Base-by-base conservation (phyloP, 768 basidiomycete genomes). In the Hortiboletus campestris region DNA sequence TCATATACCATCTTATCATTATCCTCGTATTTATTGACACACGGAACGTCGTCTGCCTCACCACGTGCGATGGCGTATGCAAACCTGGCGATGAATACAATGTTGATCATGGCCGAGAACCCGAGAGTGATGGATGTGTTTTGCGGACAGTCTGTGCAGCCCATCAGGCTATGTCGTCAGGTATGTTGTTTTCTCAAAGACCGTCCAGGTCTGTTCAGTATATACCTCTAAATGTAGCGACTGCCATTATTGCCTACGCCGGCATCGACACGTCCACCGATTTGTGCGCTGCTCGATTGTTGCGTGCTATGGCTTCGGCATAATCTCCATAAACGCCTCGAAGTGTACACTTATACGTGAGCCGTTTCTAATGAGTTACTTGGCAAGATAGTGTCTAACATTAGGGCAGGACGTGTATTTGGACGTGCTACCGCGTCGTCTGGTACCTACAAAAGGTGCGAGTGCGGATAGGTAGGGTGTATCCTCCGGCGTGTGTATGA, bases 251-350 rank as follows among this genome's bases (percentile, higher is more conserved):
- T 88, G 39, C 78, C 84, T 1, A 51, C 67, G 12, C 63, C 75
- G 9, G 63, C 67, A 1, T 51, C 74, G 6, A 70, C 74, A 10
- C 73, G 78, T 47, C 74, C 83, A 1, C 78, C 79, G 2, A 57
- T 85, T 25, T 84, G 83, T 60, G 80, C 84, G 4, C 52, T 88
- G 22, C 63, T 89, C n/a, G 86, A 89, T 65, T 86, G 83, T 53
- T 85, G 83, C 60, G 75, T 85, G 7, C 73, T 89, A 14, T 89
- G 85, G 85, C 67, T 88, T 28, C 81, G 84, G 17, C 86, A 89
- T 60, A 88, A 87, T 63, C 70, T 89, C 31, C 84, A 87, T 53
- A 85, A 80, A 60, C 78, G 74, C 29, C 69, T 88, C 6, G 83
- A 87, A 54, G 78, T 80, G 0, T 72, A 76, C 29, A 79, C 80